Evolutionary conservation across 176 grass and related monocot genomes (phyloP).

Genomic region (Thinopyrum elongatum): DNA sequence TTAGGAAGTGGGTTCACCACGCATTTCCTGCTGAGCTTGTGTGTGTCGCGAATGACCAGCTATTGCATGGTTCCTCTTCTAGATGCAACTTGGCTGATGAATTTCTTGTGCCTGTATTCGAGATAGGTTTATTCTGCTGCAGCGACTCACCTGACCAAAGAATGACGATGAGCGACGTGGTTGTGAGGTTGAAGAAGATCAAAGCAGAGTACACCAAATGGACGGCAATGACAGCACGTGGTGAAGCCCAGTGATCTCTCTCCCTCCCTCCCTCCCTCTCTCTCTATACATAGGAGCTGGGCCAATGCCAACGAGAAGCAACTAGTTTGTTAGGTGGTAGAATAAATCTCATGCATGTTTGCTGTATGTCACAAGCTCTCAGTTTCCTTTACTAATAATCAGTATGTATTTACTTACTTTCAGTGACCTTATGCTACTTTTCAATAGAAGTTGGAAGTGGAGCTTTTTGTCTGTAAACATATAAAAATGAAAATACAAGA

Average conservation of each 20-base stretch:
- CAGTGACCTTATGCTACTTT: not conserved
- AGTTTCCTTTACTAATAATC: not conserved
- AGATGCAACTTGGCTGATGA: not conserved
- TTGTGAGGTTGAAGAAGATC: too few relatives aligned
- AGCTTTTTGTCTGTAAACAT: not conserved
- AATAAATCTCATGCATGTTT: too few relatives aligned
- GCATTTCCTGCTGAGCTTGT: too few relatives aligned
- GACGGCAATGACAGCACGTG: not conserved
- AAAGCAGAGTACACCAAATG: not conserved
- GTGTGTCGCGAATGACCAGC: too few relatives aligned
- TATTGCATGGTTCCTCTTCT: not conserved
- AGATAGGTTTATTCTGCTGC: not conserved
- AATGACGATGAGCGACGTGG: too few relatives aligned
- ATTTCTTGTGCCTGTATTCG: not conserved
- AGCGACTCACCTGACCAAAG: not conserved
- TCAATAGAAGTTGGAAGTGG: not conserved
- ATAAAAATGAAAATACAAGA: not conserved
- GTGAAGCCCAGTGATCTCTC: not conserved
- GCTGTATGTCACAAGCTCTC: too few relatives aligned
- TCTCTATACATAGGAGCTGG: too few relatives aligned
- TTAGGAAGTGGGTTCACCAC: too few relatives aligned
- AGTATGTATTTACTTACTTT: not conserved
- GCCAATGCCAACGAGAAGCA: too few relatives aligned
- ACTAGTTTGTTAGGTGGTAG: too few relatives aligned
- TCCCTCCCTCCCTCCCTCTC: too few relatives aligned